Conservation (phyloP, 768 basidiomycete species). For the Leccinum uliginosum region DNA sequence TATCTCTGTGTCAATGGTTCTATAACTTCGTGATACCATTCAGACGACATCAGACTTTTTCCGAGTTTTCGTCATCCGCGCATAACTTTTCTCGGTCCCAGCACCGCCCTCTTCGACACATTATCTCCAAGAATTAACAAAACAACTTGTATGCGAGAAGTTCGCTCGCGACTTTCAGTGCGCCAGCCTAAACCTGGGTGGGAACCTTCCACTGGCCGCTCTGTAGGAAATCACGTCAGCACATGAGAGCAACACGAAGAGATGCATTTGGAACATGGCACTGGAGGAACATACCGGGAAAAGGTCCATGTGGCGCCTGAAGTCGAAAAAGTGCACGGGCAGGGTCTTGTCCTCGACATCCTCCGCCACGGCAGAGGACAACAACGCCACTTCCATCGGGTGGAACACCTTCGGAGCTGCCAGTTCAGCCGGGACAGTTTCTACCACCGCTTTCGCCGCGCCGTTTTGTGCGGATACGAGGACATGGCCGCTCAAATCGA, state of each 20-base stretch:
- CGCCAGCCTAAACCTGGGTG: background rate
- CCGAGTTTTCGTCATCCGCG: background rate
- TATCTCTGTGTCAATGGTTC: background rate
- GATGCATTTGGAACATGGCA: background rate
- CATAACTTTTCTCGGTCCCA: background rate
- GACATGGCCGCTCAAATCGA: constrained; percentile 11
- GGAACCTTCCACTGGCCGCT: constrained; percentile 3
- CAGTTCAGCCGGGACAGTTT: background rate
- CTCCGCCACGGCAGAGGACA: constrained; percentile 23
- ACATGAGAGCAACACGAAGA: background rate
- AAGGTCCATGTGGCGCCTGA: constrained; percentile 16
- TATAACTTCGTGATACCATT: background rate
- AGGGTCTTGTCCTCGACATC: constrained; percentile 8
- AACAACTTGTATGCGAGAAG: too few species aligned
- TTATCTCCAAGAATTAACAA: background rate
- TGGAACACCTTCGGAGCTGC: constrained; percentile 11
- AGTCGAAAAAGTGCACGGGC: constrained; percentile 22
- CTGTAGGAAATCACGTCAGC: background rate
- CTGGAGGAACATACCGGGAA: constrained; percentile 17
- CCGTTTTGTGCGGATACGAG: constrained; percentile 21
- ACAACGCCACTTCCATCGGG: constrained; percentile 18
- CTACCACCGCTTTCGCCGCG: background rate
- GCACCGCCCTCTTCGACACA: background rate
- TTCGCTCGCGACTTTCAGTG: background rate
- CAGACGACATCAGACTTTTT: background rate